Evolutionary conservation across 441 rosid genomes (phyloP), one percentile per base, ranked within the genome.

Genomic region (Euphorbia celastroides): DNA sequence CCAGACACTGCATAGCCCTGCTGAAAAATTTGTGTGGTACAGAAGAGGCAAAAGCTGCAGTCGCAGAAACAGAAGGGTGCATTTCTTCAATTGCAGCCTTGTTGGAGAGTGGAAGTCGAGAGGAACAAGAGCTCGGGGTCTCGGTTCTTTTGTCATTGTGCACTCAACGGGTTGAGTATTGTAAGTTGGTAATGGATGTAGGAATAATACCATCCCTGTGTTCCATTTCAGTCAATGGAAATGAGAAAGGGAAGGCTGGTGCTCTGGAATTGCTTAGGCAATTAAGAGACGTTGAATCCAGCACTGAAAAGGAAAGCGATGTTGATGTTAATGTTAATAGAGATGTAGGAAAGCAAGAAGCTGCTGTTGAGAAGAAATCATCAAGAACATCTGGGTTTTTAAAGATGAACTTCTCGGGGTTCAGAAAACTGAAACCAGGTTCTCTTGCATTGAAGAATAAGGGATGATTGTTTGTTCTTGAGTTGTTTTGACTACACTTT

Each of bases 191-290:
- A n/a, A 81, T 87, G 92, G 78, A 73, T 13, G 90, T 86, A 74
- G 83, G 85, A 0, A 75, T 85, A 5, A 82, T 88, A 67, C 83
- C 97, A 22, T 74, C 81, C 36, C 88, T 88, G n/a, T 30, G 73
- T 36, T 32, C n/a, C 52, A 72, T 89, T 65, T 75, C 92, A 1
- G 48, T 69, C 11, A 89, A 87, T 56, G 98, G 98, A 56, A 86
- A 77, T 22, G 87, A 86, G 13, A 83, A 80, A 65, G 89, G 82
- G 2, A 86, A 77, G 75, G 80, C 68, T 6, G 55, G 70, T 14
- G 98, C 98, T 41, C 34, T 76, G 5, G 97, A 89, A 70, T 70
- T 93, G 79, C 88, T 83, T 64, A 81, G 96, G 79, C 77, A 88
- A 59, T 80, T 93, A 32, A 80, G 76, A 73, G 89, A 82, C 38